Evolutionary conservation across 1,139 yeast species (phyloP), one percentile per base, ranked within the genome.

Genomic region (Saccharomyces hybrid): DNA sequence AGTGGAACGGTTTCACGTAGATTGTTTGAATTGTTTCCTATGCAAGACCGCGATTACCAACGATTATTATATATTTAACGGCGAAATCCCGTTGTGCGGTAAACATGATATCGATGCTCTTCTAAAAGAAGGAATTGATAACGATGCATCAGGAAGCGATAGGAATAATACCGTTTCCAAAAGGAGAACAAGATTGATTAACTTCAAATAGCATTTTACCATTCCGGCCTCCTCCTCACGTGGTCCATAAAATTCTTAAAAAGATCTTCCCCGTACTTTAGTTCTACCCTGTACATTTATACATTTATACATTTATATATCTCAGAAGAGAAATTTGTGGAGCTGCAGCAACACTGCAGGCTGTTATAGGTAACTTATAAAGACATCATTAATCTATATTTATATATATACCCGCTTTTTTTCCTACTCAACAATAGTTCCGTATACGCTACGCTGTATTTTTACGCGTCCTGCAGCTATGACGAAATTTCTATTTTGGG

Each of bases 1-100:
- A 49, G 69, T 72, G 51, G 88, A 84, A 64, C 78, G 85, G 58
- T 86, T 86, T 77, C 95, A 86, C 67, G 71, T 78, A 27, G 69
- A 75, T 47, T 86, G 95, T 68, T 74, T 86, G 61, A 76, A 70
- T 53, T 86, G 93, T 70, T 68, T 72, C 52, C 70, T 74, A 49
- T 86, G 95, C 69, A 67, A 71, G 24, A 59, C 64, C 5, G 62
- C 65, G 8, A 84, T 86, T 52, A 68, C 68, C 5, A 72, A 71
- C 27, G 91, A 85, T 67, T 85, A 86, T 65, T 80, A 59, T 50
- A 56, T 67, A 12, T 62, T 63, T 55, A 68, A 68, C 55, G 59
- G 58, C 32, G 60, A 61, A 34, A 55, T 64, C 28, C 65, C 70
- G 7, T 56, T 68, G 14, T 68, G 72, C 53, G 55, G 56, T 26